These are phyloP conservation scores for Drosera spatulata DNA, from an alignment of 179 eudicot genomes.

Conservation along the genomic window DNA sequence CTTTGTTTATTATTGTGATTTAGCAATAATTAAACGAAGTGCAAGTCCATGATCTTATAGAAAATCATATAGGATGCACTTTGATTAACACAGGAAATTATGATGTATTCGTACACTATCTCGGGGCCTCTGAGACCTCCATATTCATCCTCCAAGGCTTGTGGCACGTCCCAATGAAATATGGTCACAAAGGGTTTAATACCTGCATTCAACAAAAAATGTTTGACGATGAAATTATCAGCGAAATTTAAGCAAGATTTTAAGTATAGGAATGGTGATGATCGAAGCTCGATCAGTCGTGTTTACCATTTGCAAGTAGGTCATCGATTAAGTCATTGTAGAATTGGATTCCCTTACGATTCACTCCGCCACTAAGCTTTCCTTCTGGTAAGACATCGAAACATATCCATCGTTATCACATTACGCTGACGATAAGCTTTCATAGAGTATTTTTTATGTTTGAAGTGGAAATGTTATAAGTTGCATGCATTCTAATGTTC, in stretches of 20 bases:
- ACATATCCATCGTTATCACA: neutral
- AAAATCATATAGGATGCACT: neutral
- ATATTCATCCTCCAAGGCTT: neutral
- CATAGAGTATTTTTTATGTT: neutral
- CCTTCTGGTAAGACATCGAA: neutral
- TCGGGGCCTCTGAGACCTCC: conserved; percentile 1
- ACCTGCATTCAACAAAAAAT: neutral
- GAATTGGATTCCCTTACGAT: neutral
- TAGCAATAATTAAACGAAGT: too few species aligned
- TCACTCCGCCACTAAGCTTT: neutral
- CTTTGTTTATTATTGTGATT: too few species aligned
- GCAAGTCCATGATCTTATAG: neutral
- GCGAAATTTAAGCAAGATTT: too few species aligned
- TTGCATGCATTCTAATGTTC: neutral
- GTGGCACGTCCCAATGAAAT: neutral
- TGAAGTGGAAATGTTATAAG: too few species aligned
- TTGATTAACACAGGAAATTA: neutral
- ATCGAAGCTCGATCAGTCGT: neutral
- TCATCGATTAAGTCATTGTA: neutral
- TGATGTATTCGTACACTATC: neutral
- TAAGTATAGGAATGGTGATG: too few species aligned
- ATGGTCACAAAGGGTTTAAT: conserved; percentile 4
- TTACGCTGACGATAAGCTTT: neutral
- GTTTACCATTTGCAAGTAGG: neutral
- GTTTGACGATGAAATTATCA: too few species aligned